Base-by-base conservation (phyloP, 176 grass and related monocot species). In the Raddia guianensis region DNA sequence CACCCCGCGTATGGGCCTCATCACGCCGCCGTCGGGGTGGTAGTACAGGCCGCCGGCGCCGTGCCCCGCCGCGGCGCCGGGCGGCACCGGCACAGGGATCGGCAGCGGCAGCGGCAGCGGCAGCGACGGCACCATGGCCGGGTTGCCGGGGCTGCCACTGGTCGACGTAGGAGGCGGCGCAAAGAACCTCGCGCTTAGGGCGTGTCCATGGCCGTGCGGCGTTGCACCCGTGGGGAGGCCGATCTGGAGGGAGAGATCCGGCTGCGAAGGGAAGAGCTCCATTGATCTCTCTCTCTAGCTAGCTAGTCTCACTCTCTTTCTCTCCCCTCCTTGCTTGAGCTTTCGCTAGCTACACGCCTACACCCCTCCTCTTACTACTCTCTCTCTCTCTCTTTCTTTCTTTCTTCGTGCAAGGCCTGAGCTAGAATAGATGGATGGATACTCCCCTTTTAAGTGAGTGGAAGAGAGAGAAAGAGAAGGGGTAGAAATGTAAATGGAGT, bases 231-330 rank as follows among this genome's bases (percentile, higher is more conserved):
- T 79, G 15, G 91, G 87, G 42, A 87, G 84, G 19, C 94, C 93
- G 72, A 97, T 92, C 73, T 97, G 94, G 74, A 97, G 90, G 67
- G 94, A 97, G 8, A 97, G 83, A 78, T 97, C 91, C 49, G 94
- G 91, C 68, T 92, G 89, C 50, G 94, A 82, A 76, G 85, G 83
- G 78, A 94, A 94, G 60, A 97, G 80, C 87, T 97, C 89, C 94
- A 97, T 97, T 34, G 76, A 63, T 79, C 62, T 81, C 87, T 57
- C 44, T 35, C 59, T 77, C 62, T 19, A 40, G 50, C 33, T 63
- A 3, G 60, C 60, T 14, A 63, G 27, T 27, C 27, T 27, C 27
- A 27, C 27, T 27, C 27, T 27, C 27, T 27, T 27, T 27, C 27
- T 27, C 27, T 34, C 5, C 14, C 12, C 27, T 34, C 12, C 53